These are phyloP conservation scores for Paramyrothecium roridum DNA, from an alignment of 2,329 filamentous ascomycete genomes.

Conservation along the genomic window DNA sequence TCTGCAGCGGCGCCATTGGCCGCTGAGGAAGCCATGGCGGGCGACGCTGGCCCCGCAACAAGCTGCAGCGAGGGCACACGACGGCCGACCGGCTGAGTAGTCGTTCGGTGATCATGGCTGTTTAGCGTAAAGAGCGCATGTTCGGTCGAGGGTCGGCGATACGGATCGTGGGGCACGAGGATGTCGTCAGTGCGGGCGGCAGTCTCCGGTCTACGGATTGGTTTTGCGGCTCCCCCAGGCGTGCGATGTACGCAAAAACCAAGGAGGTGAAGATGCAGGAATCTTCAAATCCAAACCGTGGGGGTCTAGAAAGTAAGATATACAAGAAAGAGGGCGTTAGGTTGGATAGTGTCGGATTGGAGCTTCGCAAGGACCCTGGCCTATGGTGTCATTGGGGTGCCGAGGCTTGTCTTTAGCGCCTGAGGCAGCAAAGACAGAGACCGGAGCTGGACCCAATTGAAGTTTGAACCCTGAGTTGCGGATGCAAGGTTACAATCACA, in stretches of 20 bases:
- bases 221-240: too few species aligned
- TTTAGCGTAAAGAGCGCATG: conserved; percentile 8
- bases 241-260: too few species aligned
- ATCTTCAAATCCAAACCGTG: neutral
- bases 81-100: conserved; percentile 27
- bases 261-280: too few species aligned
- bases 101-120: conserved; percentile 32
- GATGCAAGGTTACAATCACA: too few species aligned
- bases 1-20: conserved; percentile 18
- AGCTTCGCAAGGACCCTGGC: neutral
- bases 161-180: neutral
- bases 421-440: neutral
- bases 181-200: neutral
- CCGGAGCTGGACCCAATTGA: too few species aligned
- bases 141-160: neutral
- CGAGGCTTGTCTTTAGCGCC: neutral
- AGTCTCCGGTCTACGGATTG: too few species aligned
- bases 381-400: neutral
- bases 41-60: conserved; percentile 17
- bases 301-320: neutral
- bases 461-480: too few species aligned
- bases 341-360: neutral
- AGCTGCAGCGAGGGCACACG: conserved; percentile 25
- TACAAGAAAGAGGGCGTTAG: neutral
- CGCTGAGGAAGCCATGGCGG: conserved; percentile 24